Base-by-base conservation (phyloP, 2,329 filamentous ascomycete species). In the Aureobasidium leucospermi region DNA sequence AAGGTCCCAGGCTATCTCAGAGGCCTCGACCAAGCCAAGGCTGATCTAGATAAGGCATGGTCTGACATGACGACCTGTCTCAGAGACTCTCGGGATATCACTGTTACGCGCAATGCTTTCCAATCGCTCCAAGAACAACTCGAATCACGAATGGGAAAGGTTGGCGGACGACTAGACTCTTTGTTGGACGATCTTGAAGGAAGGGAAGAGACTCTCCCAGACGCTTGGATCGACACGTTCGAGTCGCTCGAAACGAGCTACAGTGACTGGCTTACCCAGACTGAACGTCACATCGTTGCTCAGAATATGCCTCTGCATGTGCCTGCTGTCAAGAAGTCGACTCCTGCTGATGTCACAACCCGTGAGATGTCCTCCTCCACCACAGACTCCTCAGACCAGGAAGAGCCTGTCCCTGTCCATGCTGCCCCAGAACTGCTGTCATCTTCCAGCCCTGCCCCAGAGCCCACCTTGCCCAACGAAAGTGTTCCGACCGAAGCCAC, bases 161-260 rank as follows among this genome's bases (percentile, higher is more conserved):
- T 91, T 0, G 93, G 90, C 0, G 81, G 81, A 49, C 81, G 85
- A 41, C 79, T 97, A 62, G 94, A 99, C 71, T 83, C 81, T 53
- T 90, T 96, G 82, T 80, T 99, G 13, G 92, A 99, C 72, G 81
- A 84, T 34, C 79, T 97, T 2, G 94, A 97, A 72, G 92, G 90
- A 1, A 80, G 85, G 58, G 80, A 87, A 45, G 94, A 99, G 67
- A 90, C 88, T 0, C 76, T 99, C 9, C 94, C 94, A 0, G 88
- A 95, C 42, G 71, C 77, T 31, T 99, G 93, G 94, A 84, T 97
- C 59, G 90, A 96, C 66, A 82, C 86, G 4, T 87, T 97, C 75
- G 94, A 97, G 71, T 74, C 76, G 0, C 78, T 95, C 4, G 94
- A 99, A 71, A 78, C 81, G 10, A 82, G 86, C 32, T 96, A 93